Evolutionary conservation across 2,329 filamentous ascomycete genomes (phyloP), one percentile per base, ranked within the genome.

Genomic region (Colletotrichum cordylinicola): DNA sequence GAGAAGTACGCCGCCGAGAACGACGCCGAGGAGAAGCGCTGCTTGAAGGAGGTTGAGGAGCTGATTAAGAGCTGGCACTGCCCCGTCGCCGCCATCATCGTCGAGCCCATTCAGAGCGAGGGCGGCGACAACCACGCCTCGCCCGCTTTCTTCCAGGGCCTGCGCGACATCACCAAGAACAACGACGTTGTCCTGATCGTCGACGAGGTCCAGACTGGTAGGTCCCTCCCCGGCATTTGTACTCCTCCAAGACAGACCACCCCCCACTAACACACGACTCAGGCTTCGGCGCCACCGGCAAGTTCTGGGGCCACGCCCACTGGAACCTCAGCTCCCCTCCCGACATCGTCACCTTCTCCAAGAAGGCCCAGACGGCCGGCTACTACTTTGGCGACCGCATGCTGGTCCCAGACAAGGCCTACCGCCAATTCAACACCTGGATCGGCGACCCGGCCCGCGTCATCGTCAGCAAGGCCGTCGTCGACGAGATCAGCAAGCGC

Each of bases 361-460:
- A 96, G 90, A 96, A 96, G 87, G 94, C 94, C 3, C 94, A 96
- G 86, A 94, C 94, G 18, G 94, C 94, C 15, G 94, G 94, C 4
- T 96, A 95, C 88, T 96, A 94, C 87, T 96, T 91, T 82, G 93
- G 93, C 58, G 93, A 96, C 87, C 88, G 90, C n/a, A 91, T 90
- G 60, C 88, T 96, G 67, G 88, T 93, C 67, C 94, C 94, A 29
- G 95, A 96, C 86, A 94, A 95, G 87, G 93, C 94, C 35, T 96
- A 96, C 87, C 91, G 94, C 77, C 94, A 96, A 86, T 96, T 96
- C 87, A 96, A 96, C 87, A 96, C 94, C 72, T 96, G 94, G 94
- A 95, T 96, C 89, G 94, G 94, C 80, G 94, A 96, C 85, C 94
- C 94, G 72, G 92, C 93, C 48, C 93, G 94, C 76, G 94, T 93